Evolutionary conservation across 306 rosid genomes (phyloP), one percentile per base, ranked within the genome.

Genomic region (Myrica gale): DNA sequence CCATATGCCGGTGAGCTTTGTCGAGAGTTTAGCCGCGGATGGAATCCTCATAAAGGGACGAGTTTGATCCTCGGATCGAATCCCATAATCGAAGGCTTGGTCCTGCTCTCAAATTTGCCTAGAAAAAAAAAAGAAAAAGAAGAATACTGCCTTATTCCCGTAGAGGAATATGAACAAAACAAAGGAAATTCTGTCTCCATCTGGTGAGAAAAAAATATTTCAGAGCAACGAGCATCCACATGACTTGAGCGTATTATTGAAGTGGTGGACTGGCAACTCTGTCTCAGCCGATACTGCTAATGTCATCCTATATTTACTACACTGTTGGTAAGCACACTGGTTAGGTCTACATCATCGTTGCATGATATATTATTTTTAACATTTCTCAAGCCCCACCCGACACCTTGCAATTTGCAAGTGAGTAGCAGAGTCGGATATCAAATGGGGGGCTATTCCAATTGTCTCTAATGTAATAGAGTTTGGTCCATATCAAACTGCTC

Each of bases 401-500:
- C 68, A 61, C 13, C 68, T 61, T 23, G 68, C 63, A 19, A 13
- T 9, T 41, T 6, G 51, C 51, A 3, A 47, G 69, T 67, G 57
- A 66, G 21, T 52, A 39, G 21, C 37, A 53, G 9, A 67, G 52
- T 67, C 68, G 13, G 79, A 53, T 67, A 39, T 63, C 75, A 37
- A 71, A n/a, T 58, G 61, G 17, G 50, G 45, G 69, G 2, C 39
- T 23, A 55, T 61, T 61, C 68, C 12, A 10, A 5, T 26, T 39
- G 20, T 65, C 48, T 42, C 11, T 41, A 16, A 47, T 9, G 20
- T 16, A 65, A n/a, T 17, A 1, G 54, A 80, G 52, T 48, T 57
- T 17, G 75, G 60, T 37, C 44, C 70, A 65, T 3, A 42, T 41
- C 69, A 61, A 61, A 37, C 19, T 19, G 68, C 5, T 58, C 65